These are phyloP conservation scores for Nicotiana otophora DNA, from an alignment of 257 asterid species.

Conservation along the genomic window DNA sequence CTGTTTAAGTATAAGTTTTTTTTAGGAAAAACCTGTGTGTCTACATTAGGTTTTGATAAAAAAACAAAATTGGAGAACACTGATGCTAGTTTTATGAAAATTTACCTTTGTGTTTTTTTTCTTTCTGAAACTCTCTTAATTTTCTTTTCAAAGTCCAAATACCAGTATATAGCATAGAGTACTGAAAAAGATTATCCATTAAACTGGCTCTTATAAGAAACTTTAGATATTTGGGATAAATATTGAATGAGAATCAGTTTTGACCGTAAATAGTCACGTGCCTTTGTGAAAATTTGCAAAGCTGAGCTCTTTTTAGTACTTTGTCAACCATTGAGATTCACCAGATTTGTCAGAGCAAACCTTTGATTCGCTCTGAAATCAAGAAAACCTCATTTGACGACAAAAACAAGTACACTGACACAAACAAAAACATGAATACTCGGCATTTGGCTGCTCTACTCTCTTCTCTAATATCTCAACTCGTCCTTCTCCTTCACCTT, in stretches of 20 bases:
- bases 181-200: no score
- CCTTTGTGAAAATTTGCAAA: not conserved
- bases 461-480: slow-evolving; percentile 58
- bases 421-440: slow-evolving; percentile 28
- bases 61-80: not conserved
- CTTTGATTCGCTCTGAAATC: slow-evolving; percentile 20
- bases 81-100: not conserved
- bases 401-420: not conserved
- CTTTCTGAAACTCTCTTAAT: no score
- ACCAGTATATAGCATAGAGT: no score
- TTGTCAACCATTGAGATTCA: not conserved
- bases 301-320: not conserved
- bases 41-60: not conserved
- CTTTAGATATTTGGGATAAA: not conserved
- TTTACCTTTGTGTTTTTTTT: not conserved
- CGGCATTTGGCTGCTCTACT: slow-evolving; percentile 43
- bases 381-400: slow-evolving; percentile 10
- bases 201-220: not conserved
- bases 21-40: no score
- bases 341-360: not conserved
- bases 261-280: not conserved
- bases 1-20: no score
- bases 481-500: slow-evolving; percentile 32
- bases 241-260: not conserved
- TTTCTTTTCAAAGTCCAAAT: no score